phyloP scores from a whole-genome alignment of 768 basidiomycete genomes.

The Pisolithus sp. region DNA sequence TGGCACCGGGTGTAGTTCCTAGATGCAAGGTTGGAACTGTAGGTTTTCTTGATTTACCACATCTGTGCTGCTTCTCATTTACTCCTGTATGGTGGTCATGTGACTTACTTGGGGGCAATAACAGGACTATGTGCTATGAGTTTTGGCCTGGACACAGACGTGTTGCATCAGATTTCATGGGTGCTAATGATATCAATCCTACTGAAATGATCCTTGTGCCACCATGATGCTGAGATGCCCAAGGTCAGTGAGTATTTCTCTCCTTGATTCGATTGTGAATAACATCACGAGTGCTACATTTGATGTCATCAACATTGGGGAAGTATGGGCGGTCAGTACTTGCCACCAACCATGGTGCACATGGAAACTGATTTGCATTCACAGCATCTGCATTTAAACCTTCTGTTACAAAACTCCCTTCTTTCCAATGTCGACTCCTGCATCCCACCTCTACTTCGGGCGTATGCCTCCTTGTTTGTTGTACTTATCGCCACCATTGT shows the following conservation, averaged over 20 bases:
- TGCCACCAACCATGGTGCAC: too few relatives aligned
- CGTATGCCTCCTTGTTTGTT: too few relatives aligned
- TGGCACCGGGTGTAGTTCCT: conserved; percentile 94
- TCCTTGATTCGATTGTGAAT: conserved; percentile 80
- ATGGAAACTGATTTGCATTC: too few relatives aligned
- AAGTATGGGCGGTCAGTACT: too few relatives aligned
- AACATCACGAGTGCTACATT: conserved; percentile 89
- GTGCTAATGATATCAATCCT: conserved; percentile 90
- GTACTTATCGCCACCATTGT: too few relatives aligned
- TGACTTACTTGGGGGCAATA: conserved; percentile 27
- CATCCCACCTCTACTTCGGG: too few relatives aligned
- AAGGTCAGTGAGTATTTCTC: conserved; percentile 54
- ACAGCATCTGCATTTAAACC: too few relatives aligned
- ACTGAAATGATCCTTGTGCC: conserved; percentile 93
- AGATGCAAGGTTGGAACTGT: conserved; percentile 97
- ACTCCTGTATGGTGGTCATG: background rate
- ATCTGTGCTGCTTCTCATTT: conserved; percentile 6
- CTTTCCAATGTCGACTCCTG: too few relatives aligned
- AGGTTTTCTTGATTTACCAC: conserved; percentile 17
- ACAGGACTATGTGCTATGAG: too few relatives aligned
- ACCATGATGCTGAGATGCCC: conserved; percentile 98
- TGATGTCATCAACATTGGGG: conserved; percentile 82
- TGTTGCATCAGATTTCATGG: conserved; percentile 93
- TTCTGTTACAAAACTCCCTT: too few relatives aligned
- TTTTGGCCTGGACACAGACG: conserved; percentile 99